Evolutionary conservation across 1,139 yeast species (phyloP), one percentile per base, ranked within the genome.

Genomic region (Candida pseudocylindracea): DNA sequence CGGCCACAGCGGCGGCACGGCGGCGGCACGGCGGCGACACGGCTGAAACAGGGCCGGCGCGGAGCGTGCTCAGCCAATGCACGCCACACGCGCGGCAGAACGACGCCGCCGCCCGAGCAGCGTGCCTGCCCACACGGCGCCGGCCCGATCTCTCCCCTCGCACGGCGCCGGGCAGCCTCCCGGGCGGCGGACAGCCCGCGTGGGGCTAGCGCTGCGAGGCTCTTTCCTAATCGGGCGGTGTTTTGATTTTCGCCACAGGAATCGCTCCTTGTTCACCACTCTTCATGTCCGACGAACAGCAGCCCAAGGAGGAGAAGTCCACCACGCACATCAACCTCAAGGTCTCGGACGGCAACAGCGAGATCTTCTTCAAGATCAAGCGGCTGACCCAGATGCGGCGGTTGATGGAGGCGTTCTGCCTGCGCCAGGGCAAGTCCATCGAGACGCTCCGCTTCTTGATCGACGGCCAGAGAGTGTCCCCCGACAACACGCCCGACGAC

Each of bases 391-490:
- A 91, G 31, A 64, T 91, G 63, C 79, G 72, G 54, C 79, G 93
- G 59, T 71, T 91, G 44, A 88, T 91, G 85, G 96, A 88, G 48
- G 94, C 96, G 7, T 91, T 85, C 53, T 91, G 96, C 53, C 85
- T 85, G 58, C 78, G 98, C 60, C 94, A 88, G 50, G 96, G 98
- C 33, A 88, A 85, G 51, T 72, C 76, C 41, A 58, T 75, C 51
- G 70, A 67, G 45, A 71, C 88, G 31, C 62, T 91, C 50, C 70
- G 96, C 51, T 91, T 91, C 53, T 61, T 88, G 48, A 75, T 76
- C 48, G 98, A 91, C 45, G 99, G 99, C 39, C 76, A 81, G 43
- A 72, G 98, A 48, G 73, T 91, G 39, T 66, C 68, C 38, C 79
- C 88, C 11, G 83, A 74, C 38, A 83, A 80, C 45, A 88, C 98